Conservation (phyloP, 1,139 yeast genomes). For the Zygosaccharomyces sapae region DNA sequence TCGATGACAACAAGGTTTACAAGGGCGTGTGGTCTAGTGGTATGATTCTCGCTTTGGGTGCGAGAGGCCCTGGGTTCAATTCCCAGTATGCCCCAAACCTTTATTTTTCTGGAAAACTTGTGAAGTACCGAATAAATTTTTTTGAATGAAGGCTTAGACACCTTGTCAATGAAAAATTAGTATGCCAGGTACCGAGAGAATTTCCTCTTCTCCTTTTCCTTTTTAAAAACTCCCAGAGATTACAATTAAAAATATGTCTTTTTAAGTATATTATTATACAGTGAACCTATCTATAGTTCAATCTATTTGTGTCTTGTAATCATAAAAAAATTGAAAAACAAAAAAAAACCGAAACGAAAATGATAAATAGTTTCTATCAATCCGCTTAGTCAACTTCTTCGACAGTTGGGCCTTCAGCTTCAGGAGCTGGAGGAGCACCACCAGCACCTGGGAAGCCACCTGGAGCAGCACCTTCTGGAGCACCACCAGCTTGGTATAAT, state of each 20-base stretch:
- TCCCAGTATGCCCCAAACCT: slow-evolving; percentile 32
- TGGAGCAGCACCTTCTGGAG: slow-evolving; percentile 53
- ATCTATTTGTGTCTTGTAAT: neutral
- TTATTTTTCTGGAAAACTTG: no score
- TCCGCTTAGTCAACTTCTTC: slow-evolving; percentile 79
- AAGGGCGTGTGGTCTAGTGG: slow-evolving; percentile 30
- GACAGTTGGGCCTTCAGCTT: slow-evolving; percentile 83
- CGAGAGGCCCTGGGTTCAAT: slow-evolving; percentile 34
- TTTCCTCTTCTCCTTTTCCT: no score
- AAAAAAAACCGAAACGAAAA: slow-evolving; percentile 7
- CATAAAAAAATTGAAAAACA: slow-evolving; percentile 1
- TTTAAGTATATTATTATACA: slow-evolving; percentile 5
- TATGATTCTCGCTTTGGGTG: slow-evolving; percentile 27
- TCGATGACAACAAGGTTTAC: neutral
- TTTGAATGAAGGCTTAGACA: no score
- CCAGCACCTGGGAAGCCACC: slow-evolving; percentile 72
- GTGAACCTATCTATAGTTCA: slow-evolving; percentile 3
- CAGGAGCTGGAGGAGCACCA: slow-evolving; percentile 64
- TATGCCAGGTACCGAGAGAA: no score
- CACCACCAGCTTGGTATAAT: slow-evolving; percentile 78
- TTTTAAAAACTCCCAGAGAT: no score
- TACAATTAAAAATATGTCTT: slow-evolving; percentile 1
- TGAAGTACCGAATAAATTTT: no score
- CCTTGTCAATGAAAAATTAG: no score
- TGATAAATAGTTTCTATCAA: slow-evolving; percentile 13